Conservation (phyloP, 2,329 filamentous ascomycete species). For the Phialophora verrucosa region DNA sequence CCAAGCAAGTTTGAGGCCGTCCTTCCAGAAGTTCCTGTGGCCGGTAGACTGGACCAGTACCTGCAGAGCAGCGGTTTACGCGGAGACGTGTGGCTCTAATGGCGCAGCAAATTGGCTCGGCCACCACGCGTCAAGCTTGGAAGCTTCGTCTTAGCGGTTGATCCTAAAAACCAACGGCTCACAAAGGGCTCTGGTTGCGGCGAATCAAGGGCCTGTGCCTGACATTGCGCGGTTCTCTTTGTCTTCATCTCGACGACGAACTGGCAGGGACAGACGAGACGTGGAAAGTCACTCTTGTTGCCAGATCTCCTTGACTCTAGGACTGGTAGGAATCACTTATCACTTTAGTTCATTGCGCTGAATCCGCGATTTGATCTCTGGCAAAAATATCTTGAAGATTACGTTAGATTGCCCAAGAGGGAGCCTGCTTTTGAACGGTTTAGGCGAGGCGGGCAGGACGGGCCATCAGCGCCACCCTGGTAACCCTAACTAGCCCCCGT, state of each 20-base stretch:
- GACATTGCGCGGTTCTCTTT: constrained; percentile 12
- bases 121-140: not conserved
- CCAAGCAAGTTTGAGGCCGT: constrained; percentile 1
- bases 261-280: not conserved
- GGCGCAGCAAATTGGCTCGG: not conserved
- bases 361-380: not conserved
- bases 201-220: constrained; percentile 33
- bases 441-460: not conserved
- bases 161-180: constrained; percentile 10
- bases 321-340: not conserved
- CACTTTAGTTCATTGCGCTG: not conserved
- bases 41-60: not conserved
- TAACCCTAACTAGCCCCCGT: constrained; percentile 2
- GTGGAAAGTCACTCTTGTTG: not conserved
- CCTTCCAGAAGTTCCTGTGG: constrained; percentile 7
- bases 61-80: not conserved
- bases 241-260: not conserved
- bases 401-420: constrained; percentile 19
- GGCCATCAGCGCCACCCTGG: not conserved
- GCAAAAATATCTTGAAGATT: constrained; percentile 15
- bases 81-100: not conserved
- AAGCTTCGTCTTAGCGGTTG: constrained; percentile 25
- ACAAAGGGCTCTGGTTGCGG: constrained; percentile 26
- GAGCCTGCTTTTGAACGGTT: not conserved
- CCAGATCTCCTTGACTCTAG: not conserved